Conservation (phyloP, 2,329 filamentous ascomycete species). For the Claviceps sp. region DNA sequence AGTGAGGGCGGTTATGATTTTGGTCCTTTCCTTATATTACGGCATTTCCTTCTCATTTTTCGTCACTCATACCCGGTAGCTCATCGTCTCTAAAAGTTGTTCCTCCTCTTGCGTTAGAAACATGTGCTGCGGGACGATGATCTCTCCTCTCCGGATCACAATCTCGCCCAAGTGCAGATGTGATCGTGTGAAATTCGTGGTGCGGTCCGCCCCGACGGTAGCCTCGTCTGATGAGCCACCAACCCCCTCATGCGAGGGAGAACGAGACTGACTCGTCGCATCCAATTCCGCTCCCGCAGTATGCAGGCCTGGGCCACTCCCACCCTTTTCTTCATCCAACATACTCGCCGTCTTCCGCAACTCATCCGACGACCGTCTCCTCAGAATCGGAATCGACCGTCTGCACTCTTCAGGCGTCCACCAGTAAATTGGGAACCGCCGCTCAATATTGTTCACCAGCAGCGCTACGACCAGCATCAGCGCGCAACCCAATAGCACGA, state of each 20-base stretch:
- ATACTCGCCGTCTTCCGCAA: background rate
- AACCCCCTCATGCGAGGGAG: background rate
- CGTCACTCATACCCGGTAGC: slow-evolving; percentile 14
- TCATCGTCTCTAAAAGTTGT: slow-evolving; percentile 22
- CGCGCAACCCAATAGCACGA: slow-evolving; percentile 45
- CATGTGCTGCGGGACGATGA: slow-evolving; percentile 22
- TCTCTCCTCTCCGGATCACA: slow-evolving; percentile 21
- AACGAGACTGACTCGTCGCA: background rate
- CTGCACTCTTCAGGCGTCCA: slow-evolving; percentile 36
- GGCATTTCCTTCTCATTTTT: too few relatives aligned
- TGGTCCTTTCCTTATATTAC: too few relatives aligned
- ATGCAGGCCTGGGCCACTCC: background rate
- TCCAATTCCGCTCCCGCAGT: background rate
- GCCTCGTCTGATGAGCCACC: background rate
- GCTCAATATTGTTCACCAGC: slow-evolving; percentile 55
- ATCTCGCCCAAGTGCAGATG: slow-evolving; percentile 14
- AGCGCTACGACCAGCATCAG: slow-evolving; percentile 52
- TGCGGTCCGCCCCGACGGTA: slow-evolving; percentile 5
- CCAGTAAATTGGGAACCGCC: slow-evolving; percentile 58
- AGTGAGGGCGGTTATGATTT: too few relatives aligned
- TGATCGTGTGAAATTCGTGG: slow-evolving; percentile 5
- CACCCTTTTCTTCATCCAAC: slow-evolving; percentile 6
- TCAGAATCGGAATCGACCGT: slow-evolving; percentile 4
- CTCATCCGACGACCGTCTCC: slow-evolving; percentile 5
- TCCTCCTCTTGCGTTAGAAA: slow-evolving; percentile 25